A percentile compares a stretch with the other conserved stretches of the same genome.
Evolutionary conservation across 345 rosid genomes (phyloP).

Genomic region (Bruguiera gymnorhiza): DNA sequence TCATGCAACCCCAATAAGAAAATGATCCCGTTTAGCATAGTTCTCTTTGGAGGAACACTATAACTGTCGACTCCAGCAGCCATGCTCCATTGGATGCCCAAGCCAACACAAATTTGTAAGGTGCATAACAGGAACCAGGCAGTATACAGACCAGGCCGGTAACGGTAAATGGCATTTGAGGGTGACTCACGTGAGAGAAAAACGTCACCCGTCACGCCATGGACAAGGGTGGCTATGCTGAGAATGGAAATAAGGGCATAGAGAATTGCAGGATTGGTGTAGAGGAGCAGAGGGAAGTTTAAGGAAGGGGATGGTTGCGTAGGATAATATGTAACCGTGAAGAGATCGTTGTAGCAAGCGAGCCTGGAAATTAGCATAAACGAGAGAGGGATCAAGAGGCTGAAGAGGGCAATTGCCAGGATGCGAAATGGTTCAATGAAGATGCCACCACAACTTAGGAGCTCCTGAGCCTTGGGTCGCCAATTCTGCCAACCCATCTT

Average conservation of each 20-base stretch:
- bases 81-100: slow-evolving; percentile 51
- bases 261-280: slow-evolving; percentile 38
- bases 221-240: slow-evolving; percentile 50
- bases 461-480: slow-evolving; percentile 7
- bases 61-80: slow-evolving; percentile 35
- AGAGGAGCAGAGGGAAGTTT: slow-evolving; percentile 26
- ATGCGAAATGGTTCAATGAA: slow-evolving; percentile 40
- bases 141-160: slow-evolving; percentile 36
- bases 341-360: slow-evolving; percentile 38
- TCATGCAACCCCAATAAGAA: slow-evolving; percentile 80
- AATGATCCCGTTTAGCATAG: slow-evolving; percentile 42
- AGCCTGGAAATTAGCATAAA: slow-evolving; percentile 66
- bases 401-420: slow-evolving; percentile 49
- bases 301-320: slow-evolving; percentile 2
- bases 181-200: slow-evolving; percentile 26
- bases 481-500: slow-evolving; percentile 18
- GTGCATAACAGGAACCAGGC: slow-evolving; percentile 59
- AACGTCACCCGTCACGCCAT: slow-evolving; percentile 51
- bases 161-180: slow-evolving; percentile 1
- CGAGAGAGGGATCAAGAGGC: slow-evolving; percentile 70
- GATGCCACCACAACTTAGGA: neutral
- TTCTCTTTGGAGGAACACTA: slow-evolving; percentile 31
- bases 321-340: slow-evolving; percentile 17
- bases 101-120: slow-evolving; percentile 53
- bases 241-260: slow-evolving; percentile 41